Evolutionary conservation across 140 eudicot genomes (phyloP).

Genomic region (Anethum foeniculum): DNA sequence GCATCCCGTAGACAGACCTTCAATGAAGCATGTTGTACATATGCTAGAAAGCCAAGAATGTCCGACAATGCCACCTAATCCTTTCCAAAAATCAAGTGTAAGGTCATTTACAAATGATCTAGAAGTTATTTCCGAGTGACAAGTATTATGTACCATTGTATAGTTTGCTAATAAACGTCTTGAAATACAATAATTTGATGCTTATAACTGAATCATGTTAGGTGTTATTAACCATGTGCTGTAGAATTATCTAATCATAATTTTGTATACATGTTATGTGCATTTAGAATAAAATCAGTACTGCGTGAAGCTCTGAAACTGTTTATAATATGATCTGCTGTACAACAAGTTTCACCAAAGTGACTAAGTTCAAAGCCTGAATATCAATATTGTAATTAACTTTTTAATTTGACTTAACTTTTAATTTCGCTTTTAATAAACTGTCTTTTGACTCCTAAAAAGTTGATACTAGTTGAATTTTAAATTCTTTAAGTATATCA

Average conservation of each 20-base stretch:
- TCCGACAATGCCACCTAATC: constrained; percentile 3
- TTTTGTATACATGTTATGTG: not conserved
- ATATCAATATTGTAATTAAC: too few relatives aligned
- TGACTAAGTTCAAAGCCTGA: too few relatives aligned
- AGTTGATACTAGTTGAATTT: too few relatives aligned
- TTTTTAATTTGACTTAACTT: too few relatives aligned
- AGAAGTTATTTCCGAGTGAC: not conserved
- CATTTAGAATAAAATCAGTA: too few relatives aligned
- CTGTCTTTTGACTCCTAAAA: not conserved
- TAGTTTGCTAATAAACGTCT: not conserved
- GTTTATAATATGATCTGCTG: not conserved
- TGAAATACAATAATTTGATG: not conserved
- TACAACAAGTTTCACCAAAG: too few relatives aligned
- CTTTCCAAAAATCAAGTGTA: not conserved
- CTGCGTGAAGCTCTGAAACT: not conserved
- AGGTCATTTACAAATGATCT: not conserved
- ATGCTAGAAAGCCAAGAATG: constrained; percentile 4
- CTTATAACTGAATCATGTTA: not conserved
- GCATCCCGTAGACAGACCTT: constrained; percentile 3
- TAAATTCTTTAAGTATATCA: too few relatives aligned
- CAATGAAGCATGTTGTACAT: not conserved
- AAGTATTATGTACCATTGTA: not conserved
- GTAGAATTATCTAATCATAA: not conserved
- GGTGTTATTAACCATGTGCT: not conserved
- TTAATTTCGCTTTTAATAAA: not conserved